Evolutionary conservation across 257 asterid genomes (phyloP), one percentile per base, ranked within the genome.

Genomic region (Eucommia ulmoides): DNA sequence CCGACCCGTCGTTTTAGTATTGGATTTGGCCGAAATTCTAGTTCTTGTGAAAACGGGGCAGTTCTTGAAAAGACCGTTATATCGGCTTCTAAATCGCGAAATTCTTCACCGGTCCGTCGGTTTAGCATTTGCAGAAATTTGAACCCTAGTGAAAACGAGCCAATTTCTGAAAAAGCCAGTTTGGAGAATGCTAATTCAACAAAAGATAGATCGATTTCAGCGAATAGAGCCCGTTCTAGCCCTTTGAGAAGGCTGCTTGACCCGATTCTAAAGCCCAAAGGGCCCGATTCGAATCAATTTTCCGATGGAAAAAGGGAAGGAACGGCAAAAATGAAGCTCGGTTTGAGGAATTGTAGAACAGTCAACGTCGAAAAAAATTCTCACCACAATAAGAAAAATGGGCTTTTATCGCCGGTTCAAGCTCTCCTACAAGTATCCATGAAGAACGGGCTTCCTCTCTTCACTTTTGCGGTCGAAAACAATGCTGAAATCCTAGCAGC

Each of bases 161-260:
- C n/a, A n/a, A n/a, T n/a, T n/a, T n/a, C n/a, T n/a, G n/a, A n/a
- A n/a, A n/a, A n/a, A n/a, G n/a, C n/a, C n/a, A n/a, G n/a, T n/a
- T n/a, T n/a, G n/a, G n/a, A 29, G 8, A 5, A 7, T 29, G 38
- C 12, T 29, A 12, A 63, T 58, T 59, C 69, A 20, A 59, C 73
- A 17, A 50, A 61, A 14, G 72, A 70, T 11, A 78, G 65, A 45
- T 66, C 83, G 51, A 69, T 61, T 53, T 71, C 65, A 52, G 44
- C 62, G 19, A 53, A 66, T 48, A 76, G 82, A 63, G 55, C 71
- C 63, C 72, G 75, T 65, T 65, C 92, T 12, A 81, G 94, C 66
- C 94, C 94, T 52, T 46, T 84, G 71, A 74, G 86, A 77, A 81
- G 94, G 74, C 60, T 84, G 44, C 78, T 81, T 19, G 88, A 81